These are phyloP conservation scores for Aspergillus ochraceus DNA, from an alignment of 2,329 filamentous ascomycete species.

Conservation along the genomic window DNA sequence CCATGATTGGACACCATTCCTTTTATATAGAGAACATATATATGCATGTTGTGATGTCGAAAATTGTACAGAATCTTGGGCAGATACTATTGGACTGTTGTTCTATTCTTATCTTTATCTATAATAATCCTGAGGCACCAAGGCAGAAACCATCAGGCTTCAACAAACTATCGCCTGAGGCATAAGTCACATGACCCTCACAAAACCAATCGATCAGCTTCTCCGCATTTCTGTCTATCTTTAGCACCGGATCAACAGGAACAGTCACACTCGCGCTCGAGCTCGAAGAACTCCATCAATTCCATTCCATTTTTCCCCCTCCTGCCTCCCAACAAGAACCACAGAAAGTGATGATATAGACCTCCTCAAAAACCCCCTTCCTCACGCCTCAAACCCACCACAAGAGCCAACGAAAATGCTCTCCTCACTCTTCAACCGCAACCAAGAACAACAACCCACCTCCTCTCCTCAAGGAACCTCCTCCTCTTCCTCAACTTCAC, in stretches of 20 bases:
- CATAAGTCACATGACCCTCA: constrained; percentile 1
- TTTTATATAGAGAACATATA: neutral
- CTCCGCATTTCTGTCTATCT: neutral
- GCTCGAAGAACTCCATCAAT: neutral
- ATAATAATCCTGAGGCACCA: neutral
- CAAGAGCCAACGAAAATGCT: neutral
- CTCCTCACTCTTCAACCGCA: neutral
- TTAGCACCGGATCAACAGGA: neutral
- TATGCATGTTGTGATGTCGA: neutral
- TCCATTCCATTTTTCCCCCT: neutral
- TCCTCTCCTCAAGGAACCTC: neutral
- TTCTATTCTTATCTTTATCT: neutral
- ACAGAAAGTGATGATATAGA: neutral
- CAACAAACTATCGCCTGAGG: neutral
- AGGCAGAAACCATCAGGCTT: too few species aligned
- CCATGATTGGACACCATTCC: neutral
- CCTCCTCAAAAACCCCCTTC: neutral
- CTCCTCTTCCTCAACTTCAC: constrained; percentile 14
- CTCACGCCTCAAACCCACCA: constrained; percentile 4
- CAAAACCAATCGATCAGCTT: constrained; percentile 3
- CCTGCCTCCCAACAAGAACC: neutral
- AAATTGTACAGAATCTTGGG: neutral
- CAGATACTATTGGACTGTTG: neutral
- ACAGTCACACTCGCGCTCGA: neutral
- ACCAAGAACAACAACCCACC: neutral